Percentiles rank a stretch among this genome's conserved stretches.
phyloP scores from a whole-genome alignment of 495 filamentous ascomycete species.

The Aspergillus bertholletiae region DNA sequence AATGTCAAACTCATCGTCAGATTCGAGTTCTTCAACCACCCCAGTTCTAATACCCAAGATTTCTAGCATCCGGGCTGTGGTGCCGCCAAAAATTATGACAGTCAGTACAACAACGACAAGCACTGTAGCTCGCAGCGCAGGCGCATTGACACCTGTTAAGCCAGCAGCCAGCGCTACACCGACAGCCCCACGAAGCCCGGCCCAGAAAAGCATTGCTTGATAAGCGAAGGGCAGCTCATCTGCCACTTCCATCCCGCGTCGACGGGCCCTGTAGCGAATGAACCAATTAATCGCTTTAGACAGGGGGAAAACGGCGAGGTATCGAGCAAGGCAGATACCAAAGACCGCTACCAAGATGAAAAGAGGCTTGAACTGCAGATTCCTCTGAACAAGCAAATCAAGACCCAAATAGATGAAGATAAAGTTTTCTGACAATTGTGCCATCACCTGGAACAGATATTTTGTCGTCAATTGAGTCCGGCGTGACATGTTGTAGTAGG shows the following conservation, averaged over 20 bases:
- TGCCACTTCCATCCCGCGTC: constrained; percentile 71
- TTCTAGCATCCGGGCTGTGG: constrained; percentile 97
- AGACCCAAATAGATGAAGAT: constrained; percentile 98
- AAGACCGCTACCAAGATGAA: constrained; percentile 89
- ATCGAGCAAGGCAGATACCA: constrained; percentile 87
- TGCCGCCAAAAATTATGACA: constrained; percentile 97
- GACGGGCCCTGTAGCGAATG: constrained; percentile 81
- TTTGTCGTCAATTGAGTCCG: constrained; percentile 97
- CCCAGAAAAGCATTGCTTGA: constrained; percentile 98
- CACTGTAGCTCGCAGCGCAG: constrained; percentile 82
- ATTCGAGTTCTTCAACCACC: constrained; percentile 93
- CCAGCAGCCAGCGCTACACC: constrained; percentile 95
- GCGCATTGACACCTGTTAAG: constrained; percentile 69
- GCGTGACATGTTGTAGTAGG: constrained; percentile 99
- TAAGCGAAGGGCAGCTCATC: constrained; percentile 92
- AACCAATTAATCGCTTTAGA: constrained; percentile 90
- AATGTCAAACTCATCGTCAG: constrained; percentile 97
- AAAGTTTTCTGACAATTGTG: constrained; percentile 96
- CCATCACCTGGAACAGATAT: constrained; percentile 91
- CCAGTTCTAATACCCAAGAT: constrained; percentile 92
- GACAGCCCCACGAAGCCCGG: constrained; percentile 90
- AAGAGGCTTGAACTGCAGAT: constrained; percentile 88
- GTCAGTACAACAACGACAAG: constrained; percentile 96
- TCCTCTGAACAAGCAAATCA: constrained; percentile 84
- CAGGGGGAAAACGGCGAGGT: constrained; percentile 90